phyloP scores from a whole-genome alignment of 2,329 filamentous ascomycete genomes.

The Sporothrix protearum region DNA sequence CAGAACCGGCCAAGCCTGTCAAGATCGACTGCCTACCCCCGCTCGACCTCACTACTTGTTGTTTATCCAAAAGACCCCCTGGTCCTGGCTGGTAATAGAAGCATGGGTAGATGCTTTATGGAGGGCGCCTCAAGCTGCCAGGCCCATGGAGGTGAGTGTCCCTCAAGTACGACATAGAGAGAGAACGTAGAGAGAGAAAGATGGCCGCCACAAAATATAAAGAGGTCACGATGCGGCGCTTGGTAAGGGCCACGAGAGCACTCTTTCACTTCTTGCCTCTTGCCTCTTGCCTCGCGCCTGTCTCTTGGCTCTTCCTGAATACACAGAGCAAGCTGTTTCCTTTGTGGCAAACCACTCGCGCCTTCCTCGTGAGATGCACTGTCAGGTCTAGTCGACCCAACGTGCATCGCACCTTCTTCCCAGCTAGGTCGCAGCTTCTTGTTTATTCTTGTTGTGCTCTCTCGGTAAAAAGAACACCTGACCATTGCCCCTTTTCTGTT shows the following conservation, averaged over 20 bases:
- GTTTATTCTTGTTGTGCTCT: neutral
- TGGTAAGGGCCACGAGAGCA: neutral
- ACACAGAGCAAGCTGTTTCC: neutral
- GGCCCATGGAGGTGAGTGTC: neutral
- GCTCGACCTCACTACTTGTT: conserved; percentile 3
- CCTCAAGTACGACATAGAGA: neutral
- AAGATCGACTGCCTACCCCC: neutral
- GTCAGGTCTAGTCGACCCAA: neutral
- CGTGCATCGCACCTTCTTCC: neutral
- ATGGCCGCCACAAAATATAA: conserved; percentile 3
- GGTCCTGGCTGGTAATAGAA: neutral
- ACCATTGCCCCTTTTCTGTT: neutral
- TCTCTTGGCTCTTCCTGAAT: neutral
- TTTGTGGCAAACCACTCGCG: neutral
- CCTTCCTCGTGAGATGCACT: conserved; percentile 6
- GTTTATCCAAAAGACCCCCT: neutral
- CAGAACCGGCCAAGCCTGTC: neutral
- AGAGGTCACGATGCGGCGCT: conserved; percentile 13
- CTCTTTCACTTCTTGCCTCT: neutral
- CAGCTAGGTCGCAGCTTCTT: neutral
- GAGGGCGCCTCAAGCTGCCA: neutral
- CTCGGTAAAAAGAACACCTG: neutral
- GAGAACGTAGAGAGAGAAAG: neutral
- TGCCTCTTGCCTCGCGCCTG: neutral
- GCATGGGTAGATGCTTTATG: neutral